Percentiles rank a stretch among this genome's conserved stretches.
These are phyloP conservation scores for Buxus sempervirens DNA, from an alignment of 164 flowering plant species.

Conservation along the genomic window DNA sequence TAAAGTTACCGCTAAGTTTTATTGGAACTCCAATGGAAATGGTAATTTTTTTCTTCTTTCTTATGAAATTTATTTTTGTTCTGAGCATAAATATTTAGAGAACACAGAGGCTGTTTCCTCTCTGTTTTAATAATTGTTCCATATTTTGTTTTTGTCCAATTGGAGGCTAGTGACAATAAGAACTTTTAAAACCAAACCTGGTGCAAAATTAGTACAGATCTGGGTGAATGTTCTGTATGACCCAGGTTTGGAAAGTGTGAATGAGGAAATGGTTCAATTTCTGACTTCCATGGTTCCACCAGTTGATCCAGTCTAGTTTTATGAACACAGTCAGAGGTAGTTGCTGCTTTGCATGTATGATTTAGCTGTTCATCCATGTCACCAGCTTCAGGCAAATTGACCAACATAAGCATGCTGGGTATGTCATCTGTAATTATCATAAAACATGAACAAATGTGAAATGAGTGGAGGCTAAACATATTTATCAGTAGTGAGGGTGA, in stretches of 20 bases:
- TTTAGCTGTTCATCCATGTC: background rate
- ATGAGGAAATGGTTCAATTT: too few relatives aligned
- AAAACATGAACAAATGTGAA: background rate
- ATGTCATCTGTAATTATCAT: background rate
- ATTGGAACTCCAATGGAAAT: slow-evolving; percentile 91
- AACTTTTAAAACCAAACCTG: too few relatives aligned
- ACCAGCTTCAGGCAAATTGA: background rate
- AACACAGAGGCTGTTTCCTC: background rate
- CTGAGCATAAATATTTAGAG: background rate
- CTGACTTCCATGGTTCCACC: too few relatives aligned
- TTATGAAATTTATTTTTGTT: background rate
- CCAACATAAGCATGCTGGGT: background rate
- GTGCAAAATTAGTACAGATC: too few relatives aligned
- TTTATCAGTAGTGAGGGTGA: background rate
- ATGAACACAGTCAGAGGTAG: too few relatives aligned
- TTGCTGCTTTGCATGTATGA: background rate
- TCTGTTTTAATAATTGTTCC: background rate
- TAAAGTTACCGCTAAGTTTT: slow-evolving; percentile 78
- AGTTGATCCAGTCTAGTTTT: too few relatives aligned
- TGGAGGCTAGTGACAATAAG: background rate
- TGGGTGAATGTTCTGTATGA: too few relatives aligned
- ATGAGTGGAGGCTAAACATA: background rate
- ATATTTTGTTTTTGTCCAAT: background rate
- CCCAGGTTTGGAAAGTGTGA: too few relatives aligned
- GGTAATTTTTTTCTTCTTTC: slow-evolving; percentile 38